A percentile compares a stretch with the other conserved stretches of the same genome.
phyloP scores from a whole-genome alignment of 2,329 filamentous ascomycete species.

The Penicillium palitans region DNA sequence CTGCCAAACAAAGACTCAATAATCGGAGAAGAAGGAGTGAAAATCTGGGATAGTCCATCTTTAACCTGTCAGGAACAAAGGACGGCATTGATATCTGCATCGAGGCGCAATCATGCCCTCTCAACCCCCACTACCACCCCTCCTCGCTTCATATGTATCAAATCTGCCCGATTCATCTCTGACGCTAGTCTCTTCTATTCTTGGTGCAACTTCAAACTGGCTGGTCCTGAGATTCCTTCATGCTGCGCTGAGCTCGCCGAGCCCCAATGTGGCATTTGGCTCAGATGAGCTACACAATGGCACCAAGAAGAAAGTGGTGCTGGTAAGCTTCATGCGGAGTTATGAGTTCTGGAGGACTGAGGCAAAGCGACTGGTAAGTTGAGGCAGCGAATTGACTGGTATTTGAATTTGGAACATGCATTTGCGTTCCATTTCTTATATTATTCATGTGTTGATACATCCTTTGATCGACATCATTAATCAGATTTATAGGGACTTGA shows the following conservation, averaged over 20 bases:
- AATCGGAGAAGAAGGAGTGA: not conserved
- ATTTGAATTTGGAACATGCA: not conserved
- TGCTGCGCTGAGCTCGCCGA: constrained; percentile 43
- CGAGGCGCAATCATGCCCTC: constrained; percentile 36
- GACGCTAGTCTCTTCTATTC: constrained; percentile 46
- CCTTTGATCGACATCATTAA: constrained; percentile 4
- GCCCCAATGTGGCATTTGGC: constrained; percentile 21
- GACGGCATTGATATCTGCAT: not conserved
- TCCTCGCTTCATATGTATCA: constrained; percentile 41
- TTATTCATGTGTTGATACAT: not conserved
- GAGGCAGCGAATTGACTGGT: not conserved
- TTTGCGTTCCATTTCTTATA: not conserved
- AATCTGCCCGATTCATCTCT: constrained; percentile 40
- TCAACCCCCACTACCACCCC: constrained; percentile 43
- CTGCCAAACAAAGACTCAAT: constrained; percentile 5
- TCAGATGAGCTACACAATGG: constrained; percentile 31
- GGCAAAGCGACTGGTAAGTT: constrained; percentile 63
- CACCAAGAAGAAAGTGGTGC: constrained; percentile 58
- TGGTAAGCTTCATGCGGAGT: constrained; percentile 82
- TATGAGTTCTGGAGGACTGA: constrained; percentile 76
- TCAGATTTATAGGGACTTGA: constrained; percentile 62
- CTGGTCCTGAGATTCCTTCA: constrained; percentile 54
- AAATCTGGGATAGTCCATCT: not conserved
- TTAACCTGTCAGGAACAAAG: not conserved
- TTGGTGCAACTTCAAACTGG: constrained; percentile 57